A percentile compares a stretch with the other conserved stretches of the same genome.
phyloP scores from a whole-genome alignment of 2,329 filamentous ascomycete species.

The Fusarium irregulare region DNA sequence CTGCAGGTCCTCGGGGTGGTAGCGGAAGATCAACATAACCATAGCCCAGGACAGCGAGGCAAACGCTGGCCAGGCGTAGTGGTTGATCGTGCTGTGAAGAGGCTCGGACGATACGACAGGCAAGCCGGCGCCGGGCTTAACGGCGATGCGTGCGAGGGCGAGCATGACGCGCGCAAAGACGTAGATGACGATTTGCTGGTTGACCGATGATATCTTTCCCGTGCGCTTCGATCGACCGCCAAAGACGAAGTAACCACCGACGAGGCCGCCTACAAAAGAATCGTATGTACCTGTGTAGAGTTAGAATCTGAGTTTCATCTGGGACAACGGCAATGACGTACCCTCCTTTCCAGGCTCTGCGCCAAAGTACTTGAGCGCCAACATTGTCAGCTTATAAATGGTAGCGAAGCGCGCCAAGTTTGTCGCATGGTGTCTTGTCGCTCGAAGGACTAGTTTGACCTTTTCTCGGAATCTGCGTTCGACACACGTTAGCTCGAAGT shows the following conservation, averaged over 20 bases:
- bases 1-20: constrained; percentile 92
- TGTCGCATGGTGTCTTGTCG: constrained; percentile 88
- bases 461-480: constrained; percentile 76
- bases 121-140: constrained; percentile 71
- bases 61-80: constrained; percentile 92
- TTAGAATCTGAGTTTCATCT: background rate
- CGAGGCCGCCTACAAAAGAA: constrained; percentile 84
- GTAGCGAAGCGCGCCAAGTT: constrained; percentile 93
- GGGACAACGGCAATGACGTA: constrained; percentile 46
- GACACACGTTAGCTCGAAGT: constrained; percentile 30
- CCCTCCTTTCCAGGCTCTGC: constrained; percentile 70
- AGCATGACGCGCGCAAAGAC: constrained; percentile 93
- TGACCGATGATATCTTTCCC: constrained; percentile 81
- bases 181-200: constrained; percentile 98
- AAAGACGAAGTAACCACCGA: constrained; percentile 95
- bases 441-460: constrained; percentile 78
- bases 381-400: constrained; percentile 87
- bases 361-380: constrained; percentile 74
- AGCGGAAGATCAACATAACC: constrained; percentile 95
- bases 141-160: constrained; percentile 82
- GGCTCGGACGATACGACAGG: constrained; percentile 62
- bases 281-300: constrained; percentile 72
- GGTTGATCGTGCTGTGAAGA: constrained; percentile 63
- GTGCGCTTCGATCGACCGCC: constrained; percentile 72
- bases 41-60: constrained; percentile 89